phyloP scores from a whole-genome alignment of 345 rosid species.

The Linum usitatissimum region DNA sequence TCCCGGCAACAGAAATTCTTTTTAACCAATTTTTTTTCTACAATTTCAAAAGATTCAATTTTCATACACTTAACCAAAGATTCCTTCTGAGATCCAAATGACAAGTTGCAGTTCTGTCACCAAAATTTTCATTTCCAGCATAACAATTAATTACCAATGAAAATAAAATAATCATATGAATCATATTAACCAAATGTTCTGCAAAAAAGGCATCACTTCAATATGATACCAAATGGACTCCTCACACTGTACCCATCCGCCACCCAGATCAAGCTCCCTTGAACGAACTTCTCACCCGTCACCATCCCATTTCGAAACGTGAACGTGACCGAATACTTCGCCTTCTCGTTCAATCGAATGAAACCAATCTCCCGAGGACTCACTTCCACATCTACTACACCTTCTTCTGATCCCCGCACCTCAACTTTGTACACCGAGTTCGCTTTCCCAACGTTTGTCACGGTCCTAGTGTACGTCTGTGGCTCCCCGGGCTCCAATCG shows the following conservation, averaged over 20 bases:
- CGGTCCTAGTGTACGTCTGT: slow-evolving; percentile 20
- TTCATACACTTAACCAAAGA: no score
- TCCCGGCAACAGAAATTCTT: no score
- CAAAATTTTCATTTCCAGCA: no score
- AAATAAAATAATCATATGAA: no score
- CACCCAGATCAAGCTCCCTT: slow-evolving; percentile 24
- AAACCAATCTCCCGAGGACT: slow-evolving; percentile 13
- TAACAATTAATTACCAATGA: no score
- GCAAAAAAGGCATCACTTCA: not conserved
- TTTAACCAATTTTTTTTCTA: no score
- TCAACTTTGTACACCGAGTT: slow-evolving; percentile 5
- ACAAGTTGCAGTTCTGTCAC: no score
- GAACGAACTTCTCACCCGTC: slow-evolving; percentile 2
- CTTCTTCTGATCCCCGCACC: slow-evolving; percentile 12
- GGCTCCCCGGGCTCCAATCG: not conserved
- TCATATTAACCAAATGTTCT: no score
- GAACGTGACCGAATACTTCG: slow-evolving; percentile 15
- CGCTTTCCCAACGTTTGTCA: slow-evolving; percentile 15
- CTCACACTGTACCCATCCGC: slow-evolving; percentile 13
- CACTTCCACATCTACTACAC: slow-evolving; percentile 9
- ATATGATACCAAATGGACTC: slow-evolving; percentile 14
- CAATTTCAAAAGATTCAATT: no score
- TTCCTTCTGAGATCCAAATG: no score
- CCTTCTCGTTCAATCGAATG: slow-evolving; percentile 1
- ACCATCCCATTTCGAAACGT: not conserved